Evolutionary conservation across 2,329 filamentous ascomycete species (phyloP).

Genomic region (Davidsoniella eucalypti): DNA sequence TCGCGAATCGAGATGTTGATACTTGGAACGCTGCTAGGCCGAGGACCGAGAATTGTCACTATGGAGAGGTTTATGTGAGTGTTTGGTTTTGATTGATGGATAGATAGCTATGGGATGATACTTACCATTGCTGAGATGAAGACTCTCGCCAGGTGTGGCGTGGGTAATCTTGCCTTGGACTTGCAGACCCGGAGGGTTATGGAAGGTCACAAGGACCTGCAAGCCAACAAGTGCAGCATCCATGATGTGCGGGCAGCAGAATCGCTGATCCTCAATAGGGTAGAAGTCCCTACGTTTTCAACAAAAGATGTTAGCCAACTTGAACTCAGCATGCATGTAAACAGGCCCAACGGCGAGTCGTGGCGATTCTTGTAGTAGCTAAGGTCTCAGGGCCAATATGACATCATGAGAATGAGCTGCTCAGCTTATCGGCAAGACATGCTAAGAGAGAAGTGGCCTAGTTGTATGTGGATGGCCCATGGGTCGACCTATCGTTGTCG

Average conservation of each 20-base stretch:
- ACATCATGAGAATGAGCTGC: too few relatives aligned
- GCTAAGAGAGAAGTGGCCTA: too few relatives aligned
- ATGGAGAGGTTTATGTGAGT: not conserved
- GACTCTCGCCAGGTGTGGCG: conserved; percentile 47
- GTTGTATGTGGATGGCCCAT: too few relatives aligned
- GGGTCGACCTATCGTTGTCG: too few relatives aligned
- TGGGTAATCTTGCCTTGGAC: conserved; percentile 55
- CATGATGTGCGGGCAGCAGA: conserved; percentile 1
- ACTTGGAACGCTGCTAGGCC: conserved; percentile 14
- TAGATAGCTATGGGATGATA: conserved; percentile 5
- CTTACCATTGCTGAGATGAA: conserved; percentile 58
- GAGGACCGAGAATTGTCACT: conserved; percentile 3
- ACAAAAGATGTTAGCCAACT: too few relatives aligned
- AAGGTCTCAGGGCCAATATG: too few relatives aligned
- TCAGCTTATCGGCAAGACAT: too few relatives aligned
- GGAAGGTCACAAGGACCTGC: conserved; percentile 57
- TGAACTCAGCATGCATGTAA: too few relatives aligned
- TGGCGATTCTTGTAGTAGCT: too few relatives aligned
- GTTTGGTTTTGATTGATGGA: too few relatives aligned
- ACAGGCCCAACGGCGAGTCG: too few relatives aligned
- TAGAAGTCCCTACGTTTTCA: too few relatives aligned
- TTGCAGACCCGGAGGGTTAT: conserved; percentile 43
- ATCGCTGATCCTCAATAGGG: not conserved
- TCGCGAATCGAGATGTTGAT: conserved; percentile 24
- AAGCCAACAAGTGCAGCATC: conserved; percentile 52